Evolutionary conservation across 2,329 filamentous ascomycete species (phyloP).

Genomic region (Cercospora zeae-maydis): DNA sequence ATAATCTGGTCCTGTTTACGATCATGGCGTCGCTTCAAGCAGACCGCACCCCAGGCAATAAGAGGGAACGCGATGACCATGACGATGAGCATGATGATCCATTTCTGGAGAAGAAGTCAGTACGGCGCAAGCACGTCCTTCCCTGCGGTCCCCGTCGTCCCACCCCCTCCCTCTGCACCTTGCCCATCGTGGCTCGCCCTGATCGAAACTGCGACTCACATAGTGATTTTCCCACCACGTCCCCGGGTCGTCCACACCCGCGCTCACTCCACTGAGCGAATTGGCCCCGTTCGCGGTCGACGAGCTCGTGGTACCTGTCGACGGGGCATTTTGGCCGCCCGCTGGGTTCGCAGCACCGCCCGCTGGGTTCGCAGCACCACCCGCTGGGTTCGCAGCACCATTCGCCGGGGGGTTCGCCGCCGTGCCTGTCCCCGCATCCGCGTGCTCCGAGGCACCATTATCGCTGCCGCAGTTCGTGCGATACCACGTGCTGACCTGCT

Average conservation of each 20-base stretch:
- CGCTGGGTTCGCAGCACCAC: background rate
- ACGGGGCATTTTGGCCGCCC: background rate
- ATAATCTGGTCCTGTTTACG: constrained; percentile 57
- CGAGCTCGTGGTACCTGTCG: background rate
- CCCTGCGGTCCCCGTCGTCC: background rate
- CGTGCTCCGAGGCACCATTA: constrained; percentile 37
- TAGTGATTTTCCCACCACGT: constrained; percentile 23
- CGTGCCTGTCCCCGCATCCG: constrained; percentile 16
- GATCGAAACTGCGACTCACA: constrained; percentile 14
- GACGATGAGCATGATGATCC: constrained; percentile 77
- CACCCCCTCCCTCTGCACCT: background rate
- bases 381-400: background rate
- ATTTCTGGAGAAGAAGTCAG: constrained; percentile 47
- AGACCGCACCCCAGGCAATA: constrained; percentile 64
- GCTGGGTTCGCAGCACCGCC: background rate
- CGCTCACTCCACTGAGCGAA: background rate
- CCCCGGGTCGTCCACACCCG: background rate
- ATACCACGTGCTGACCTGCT: constrained; percentile 67
- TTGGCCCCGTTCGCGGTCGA: background rate
- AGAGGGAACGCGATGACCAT: constrained; percentile 65
- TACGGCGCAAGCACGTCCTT: background rate
- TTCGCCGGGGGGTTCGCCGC: constrained; percentile 11
- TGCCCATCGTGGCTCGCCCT: background rate
- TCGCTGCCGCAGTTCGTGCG: constrained; percentile 58
- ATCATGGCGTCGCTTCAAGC: constrained; percentile 70